Evolutionary conservation across 108 stramenopile species (phyloP).

Genomic region (Aureococcus anophagefferens): DNA sequence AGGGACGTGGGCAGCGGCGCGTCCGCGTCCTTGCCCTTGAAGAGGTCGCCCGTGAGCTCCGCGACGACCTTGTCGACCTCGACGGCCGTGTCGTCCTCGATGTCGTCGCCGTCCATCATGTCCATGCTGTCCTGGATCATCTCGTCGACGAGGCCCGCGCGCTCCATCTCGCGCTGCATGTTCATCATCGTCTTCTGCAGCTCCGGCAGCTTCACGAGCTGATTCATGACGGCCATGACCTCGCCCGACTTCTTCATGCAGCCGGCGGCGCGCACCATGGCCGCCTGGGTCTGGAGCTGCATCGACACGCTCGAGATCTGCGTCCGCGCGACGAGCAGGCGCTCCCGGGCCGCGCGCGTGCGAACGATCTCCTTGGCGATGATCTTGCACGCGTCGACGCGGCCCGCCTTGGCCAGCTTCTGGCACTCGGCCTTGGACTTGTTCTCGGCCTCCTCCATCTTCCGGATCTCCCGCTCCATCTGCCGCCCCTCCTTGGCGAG

Average conservation of each 20-base stretch:
- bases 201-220: slow-evolving; percentile 40
- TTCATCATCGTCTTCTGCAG: slow-evolving; percentile 35
- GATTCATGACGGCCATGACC: slow-evolving; percentile 36
- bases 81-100: slow-evolving; percentile 21
- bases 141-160: slow-evolving; percentile 37
- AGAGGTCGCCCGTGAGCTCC: slow-evolving; percentile 31
- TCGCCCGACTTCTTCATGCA: slow-evolving; percentile 39
- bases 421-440: slow-evolving; percentile 10
- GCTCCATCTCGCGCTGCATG: slow-evolving; percentile 42
- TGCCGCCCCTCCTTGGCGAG: background rate
- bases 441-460: slow-evolving; percentile 4
- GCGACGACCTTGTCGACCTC: slow-evolving; percentile 33
- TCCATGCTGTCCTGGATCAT: slow-evolving; percentile 27
- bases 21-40: slow-evolving; percentile 10
- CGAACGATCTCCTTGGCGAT: slow-evolving; percentile 25
- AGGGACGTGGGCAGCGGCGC: background rate
- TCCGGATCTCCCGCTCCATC: background rate
- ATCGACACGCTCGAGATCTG: slow-evolving; percentile 36
- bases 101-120: slow-evolving; percentile 15
- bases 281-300: slow-evolving; percentile 35
- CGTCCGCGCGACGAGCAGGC: slow-evolving; percentile 32
- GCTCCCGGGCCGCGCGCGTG: slow-evolving; percentile 33
- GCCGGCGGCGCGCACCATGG: slow-evolving; percentile 28
- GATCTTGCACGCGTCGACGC: slow-evolving; percentile 5
- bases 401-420: slow-evolving; percentile 3